Evolutionary conservation across 257 asterid genomes (phyloP).

Genomic region (Coffea eugenioides): DNA sequence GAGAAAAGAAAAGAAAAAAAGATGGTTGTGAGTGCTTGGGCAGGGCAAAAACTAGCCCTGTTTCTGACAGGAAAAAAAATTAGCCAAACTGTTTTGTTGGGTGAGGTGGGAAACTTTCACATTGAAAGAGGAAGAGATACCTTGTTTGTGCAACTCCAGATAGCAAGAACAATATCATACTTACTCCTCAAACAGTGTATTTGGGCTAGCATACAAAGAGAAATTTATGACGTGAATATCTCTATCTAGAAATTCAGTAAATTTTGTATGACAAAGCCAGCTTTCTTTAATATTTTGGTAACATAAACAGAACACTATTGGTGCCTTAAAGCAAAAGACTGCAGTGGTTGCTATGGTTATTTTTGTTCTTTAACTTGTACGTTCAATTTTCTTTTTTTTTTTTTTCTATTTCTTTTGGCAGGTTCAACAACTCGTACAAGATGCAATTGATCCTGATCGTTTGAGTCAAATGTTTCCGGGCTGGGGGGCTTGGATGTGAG

Average conservation of each 20-base stretch:
- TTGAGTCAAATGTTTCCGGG: constrained; percentile 96
- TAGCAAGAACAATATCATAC: background rate
- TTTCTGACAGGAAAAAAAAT: too few species aligned
- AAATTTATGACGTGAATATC: too few species aligned
- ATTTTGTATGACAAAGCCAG: background rate
- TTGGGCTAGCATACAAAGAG: background rate
- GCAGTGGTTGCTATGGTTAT: background rate
- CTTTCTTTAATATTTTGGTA: background rate
- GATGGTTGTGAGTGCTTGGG: too few species aligned
- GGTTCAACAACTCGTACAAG: constrained; percentile 98
- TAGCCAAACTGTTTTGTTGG: background rate
- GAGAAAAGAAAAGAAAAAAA: background rate
- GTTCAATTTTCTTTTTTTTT: background rate
- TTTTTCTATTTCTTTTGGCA: constrained; percentile 17
- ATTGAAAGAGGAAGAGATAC: background rate
- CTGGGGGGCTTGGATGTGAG: constrained; percentile 97
- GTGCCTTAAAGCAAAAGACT: background rate
- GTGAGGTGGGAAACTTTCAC: background rate
- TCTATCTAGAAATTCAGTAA: too few species aligned
- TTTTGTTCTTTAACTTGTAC: background rate
- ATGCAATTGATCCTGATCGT: constrained; percentile 91
- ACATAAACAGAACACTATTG: background rate
- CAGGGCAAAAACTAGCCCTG: too few species aligned
- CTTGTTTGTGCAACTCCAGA: background rate
- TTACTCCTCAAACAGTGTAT: background rate